phyloP scores from a whole-genome alignment of 495 filamentous ascomycete genomes.

The Corynascus novoguineensis region DNA sequence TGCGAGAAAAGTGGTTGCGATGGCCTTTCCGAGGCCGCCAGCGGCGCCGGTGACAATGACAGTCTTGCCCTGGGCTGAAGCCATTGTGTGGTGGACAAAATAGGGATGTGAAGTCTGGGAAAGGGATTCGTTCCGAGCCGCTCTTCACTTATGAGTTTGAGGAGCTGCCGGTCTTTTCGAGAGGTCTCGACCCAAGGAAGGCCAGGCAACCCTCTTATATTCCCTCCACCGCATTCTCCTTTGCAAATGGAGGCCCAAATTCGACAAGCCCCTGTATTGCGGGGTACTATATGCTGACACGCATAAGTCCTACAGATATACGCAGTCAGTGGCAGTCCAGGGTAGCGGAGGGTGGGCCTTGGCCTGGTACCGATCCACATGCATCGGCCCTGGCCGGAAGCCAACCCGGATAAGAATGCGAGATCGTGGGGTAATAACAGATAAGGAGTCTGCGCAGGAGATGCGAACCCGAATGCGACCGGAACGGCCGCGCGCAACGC shows the following conservation, averaged over 20 bases:
- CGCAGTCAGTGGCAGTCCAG: too few species aligned
- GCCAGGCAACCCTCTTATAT: background rate
- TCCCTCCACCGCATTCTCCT: background rate
- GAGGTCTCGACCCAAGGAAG: background rate
- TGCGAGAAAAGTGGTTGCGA: slow-evolving; percentile 34
- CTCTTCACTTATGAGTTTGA: background rate
- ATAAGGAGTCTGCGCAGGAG: background rate
- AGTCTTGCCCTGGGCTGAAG: slow-evolving; percentile 32
- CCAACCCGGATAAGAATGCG: slow-evolving; percentile 10
- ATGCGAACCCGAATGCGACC: slow-evolving; percentile 12
- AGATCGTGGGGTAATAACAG: background rate
- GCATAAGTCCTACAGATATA: too few species aligned
- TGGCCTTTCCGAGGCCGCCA: slow-evolving; percentile 39
- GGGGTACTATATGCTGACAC: slow-evolving; percentile 1
- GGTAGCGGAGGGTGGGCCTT: too few species aligned
- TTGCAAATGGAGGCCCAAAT: background rate
- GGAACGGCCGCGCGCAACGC: too few species aligned
- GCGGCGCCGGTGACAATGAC: slow-evolving; percentile 43
- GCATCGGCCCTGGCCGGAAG: too few species aligned
- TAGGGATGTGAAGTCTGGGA: background rate
- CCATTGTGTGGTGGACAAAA: slow-evolving; percentile 12
- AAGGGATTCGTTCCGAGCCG: background rate
- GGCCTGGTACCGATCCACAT: too few species aligned
- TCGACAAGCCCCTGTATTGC: background rate
- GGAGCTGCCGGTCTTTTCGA: background rate